phyloP scores from a whole-genome alignment of 768 basidiomycete species.

The Lactifluus echinatus region DNA sequence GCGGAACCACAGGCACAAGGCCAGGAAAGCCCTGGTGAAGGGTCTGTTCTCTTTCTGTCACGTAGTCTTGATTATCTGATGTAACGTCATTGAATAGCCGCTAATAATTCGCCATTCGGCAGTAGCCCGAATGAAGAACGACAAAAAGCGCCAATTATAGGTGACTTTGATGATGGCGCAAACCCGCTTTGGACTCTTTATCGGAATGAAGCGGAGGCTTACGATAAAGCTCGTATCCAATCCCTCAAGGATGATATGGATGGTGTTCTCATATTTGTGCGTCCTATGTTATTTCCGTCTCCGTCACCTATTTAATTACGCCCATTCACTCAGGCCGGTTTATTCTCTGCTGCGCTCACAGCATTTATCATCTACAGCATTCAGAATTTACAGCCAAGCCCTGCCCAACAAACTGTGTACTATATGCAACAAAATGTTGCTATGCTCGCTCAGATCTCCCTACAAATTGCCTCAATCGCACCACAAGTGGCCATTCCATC shows the following conservation, averaged over 20 bases:
- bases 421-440: conserved; percentile 1
- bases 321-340: neutral
- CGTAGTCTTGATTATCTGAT: too few species aligned
- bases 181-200: neutral
- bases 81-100: too few species aligned
- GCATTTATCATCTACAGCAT: neutral
- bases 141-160: too few species aligned
- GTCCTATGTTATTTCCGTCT: neutral
- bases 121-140: too few species aligned
- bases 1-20: too few species aligned
- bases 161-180: neutral
- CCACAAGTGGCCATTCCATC: neutral
- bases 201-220: neutral
- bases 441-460: conserved; percentile 4
- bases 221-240: neutral
- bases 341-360: neutral
- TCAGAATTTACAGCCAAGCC: neutral
- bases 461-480: neutral
- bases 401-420: neutral
- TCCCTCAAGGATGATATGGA: neutral
- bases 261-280: neutral
- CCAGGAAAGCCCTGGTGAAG: too few species aligned
- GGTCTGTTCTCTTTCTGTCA: too few species aligned
- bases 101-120: too few species aligned
- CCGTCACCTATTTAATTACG: neutral